Evolutionary conservation across 441 rosid species (phyloP), one percentile per base, ranked within the genome.

Genomic region (Kokia cookei): DNA sequence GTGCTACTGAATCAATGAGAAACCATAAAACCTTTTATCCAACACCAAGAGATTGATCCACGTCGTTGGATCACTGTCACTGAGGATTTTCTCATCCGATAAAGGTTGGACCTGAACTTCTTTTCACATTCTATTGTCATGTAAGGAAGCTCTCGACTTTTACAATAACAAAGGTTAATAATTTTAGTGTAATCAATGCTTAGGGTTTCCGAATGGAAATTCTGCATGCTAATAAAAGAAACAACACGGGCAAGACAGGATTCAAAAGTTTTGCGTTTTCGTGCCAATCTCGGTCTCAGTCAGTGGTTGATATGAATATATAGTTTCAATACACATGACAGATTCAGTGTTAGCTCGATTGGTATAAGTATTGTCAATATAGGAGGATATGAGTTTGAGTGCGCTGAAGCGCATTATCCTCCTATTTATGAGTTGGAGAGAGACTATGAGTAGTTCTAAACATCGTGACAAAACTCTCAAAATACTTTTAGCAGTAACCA

Each of bases 61-160:
- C 93, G 92, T 4, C 90, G 87, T 10, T 45, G 13, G 11, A 45
- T 12, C 12, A 91, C 15, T 2, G 88, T 79, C 65, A 89, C 93
- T 1, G 91, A 80, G 84, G 80, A 88, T 27, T 82, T 84, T 77
- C 84, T 82, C 0, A 90, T 19, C 22, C 0, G 22, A 89, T 13
- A 91, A 80, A 43, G 4, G 92, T 90, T 1, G 95, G 85, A 54
- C 94, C 89, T 0, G 90, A 15, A 89, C 55, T 75, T 90, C 89
- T 45, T 78, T 69, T 78, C 67, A 0, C 82, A 82, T 69, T 90
- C 88, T 9, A 88, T 81, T 63, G 96, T 89, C 84, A 86, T 81
- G 76, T 75, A 82, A 59, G 91, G 91, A 47, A 83, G 77, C 66
- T 68, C 73, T 45, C 48, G 1, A 32, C 37, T 32, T 6, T 12